Percentiles rank a stretch among this genome's conserved stretches.
Conservation (phyloP, 148 eudicot species). For the Cornus controversa region DNA sequence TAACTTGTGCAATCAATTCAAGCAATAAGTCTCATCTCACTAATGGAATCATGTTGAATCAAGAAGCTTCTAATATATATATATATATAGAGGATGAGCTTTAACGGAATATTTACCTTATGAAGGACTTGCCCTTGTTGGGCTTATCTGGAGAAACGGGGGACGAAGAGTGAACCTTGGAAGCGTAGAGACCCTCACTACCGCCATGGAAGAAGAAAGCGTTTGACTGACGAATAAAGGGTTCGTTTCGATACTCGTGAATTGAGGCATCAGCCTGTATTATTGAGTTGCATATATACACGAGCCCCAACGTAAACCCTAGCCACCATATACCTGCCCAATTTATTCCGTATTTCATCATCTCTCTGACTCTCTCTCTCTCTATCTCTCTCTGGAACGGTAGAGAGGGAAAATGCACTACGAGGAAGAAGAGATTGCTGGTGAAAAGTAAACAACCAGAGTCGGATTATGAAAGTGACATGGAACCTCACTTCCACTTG, state of each 20-base stretch:
- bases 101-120: constrained; percentile 41
- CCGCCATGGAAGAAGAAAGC: constrained; percentile 93
- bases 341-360: constrained; percentile 8
- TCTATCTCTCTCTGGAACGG: too few species aligned
- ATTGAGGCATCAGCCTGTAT: constrained; percentile 42
- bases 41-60: not conserved
- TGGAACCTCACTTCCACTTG: not conserved
- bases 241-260: constrained; percentile 71
- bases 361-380: too few species aligned
- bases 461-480: not conserved
- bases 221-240: constrained; percentile 54
- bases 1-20: not conserved
- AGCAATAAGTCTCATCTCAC: not conserved
- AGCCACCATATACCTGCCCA: too few species aligned
- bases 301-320: constrained; percentile 39
- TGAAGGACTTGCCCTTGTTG: constrained; percentile 63
- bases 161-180: constrained; percentile 32
- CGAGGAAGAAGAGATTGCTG: not conserved
- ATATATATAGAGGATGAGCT: not conserved
- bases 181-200: constrained; percentile 91
- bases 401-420: not conserved
- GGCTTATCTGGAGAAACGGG: constrained; percentile 30
- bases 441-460: not conserved
- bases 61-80: too few species aligned
- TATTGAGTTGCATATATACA: constrained; percentile 26